phyloP scores from a whole-genome alignment of 305 asterid species.

The Fraxinus baroniana region DNA sequence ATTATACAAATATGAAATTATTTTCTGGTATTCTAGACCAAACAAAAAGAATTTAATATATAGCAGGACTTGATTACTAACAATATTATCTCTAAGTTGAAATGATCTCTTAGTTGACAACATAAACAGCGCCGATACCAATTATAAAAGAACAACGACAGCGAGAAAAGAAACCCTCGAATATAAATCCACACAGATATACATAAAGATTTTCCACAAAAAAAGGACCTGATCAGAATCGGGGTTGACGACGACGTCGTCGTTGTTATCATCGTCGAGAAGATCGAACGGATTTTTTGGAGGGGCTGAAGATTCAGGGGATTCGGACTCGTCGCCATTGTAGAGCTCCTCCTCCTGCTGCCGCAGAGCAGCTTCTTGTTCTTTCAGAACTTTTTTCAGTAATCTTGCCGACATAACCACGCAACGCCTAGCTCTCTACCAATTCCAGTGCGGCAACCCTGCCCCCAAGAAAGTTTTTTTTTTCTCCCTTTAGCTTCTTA shows the following conservation, averaged over 20 bases:
- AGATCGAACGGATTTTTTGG: slow-evolving; percentile 67
- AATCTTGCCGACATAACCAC: slow-evolving; percentile 68
- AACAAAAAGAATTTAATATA: not conserved
- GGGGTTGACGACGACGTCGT: slow-evolving; percentile 21
- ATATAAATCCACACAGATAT: not conserved
- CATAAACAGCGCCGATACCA: not conserved
- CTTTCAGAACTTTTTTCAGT: slow-evolving; percentile 72
- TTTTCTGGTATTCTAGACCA: not conserved
- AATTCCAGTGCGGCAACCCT: not conserved
- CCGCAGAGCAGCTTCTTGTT: slow-evolving; percentile 52
- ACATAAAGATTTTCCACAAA: not conserved
- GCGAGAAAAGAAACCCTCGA: not conserved
- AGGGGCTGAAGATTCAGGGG: slow-evolving; percentile 42
- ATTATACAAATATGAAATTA: not conserved
- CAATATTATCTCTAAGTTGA: not conserved
- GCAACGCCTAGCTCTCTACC: slow-evolving; percentile 5
- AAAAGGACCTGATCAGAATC: slow-evolving; percentile 48
- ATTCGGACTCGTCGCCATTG: slow-evolving; percentile 53
- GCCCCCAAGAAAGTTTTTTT: not conserved
- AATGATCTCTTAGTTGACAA: not conserved
- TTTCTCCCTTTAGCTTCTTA: not conserved
- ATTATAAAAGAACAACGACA: not conserved
- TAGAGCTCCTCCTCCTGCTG: slow-evolving; percentile 25
- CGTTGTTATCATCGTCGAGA: slow-evolving; percentile 50
- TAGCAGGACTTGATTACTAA: not conserved